Evolutionary conservation across 2,329 filamentous ascomycete genomes (phyloP).

Genomic region (Ceratocystis papillata): DNA sequence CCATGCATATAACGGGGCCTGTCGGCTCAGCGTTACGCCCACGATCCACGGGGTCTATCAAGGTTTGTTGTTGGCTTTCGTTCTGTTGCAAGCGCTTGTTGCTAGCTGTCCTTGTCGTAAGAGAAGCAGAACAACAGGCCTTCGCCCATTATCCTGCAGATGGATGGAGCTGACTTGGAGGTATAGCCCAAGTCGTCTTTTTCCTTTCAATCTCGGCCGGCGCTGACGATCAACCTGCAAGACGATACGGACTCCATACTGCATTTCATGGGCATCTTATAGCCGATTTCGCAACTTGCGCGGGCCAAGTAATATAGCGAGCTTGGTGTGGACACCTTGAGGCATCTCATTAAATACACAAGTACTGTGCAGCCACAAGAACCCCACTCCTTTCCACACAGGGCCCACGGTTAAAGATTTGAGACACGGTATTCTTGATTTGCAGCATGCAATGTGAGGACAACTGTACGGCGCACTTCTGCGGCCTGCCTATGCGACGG

Average conservation of each 20-base stretch:
- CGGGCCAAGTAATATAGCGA: background rate
- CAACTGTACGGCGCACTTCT: slow-evolving; percentile 1
- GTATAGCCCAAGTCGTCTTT: too few relatives aligned
- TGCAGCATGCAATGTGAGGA: slow-evolving; percentile 9
- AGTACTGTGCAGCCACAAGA: slow-evolving; percentile 1
- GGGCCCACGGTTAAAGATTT: background rate
- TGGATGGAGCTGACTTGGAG: too few relatives aligned
- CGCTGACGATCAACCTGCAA: background rate
- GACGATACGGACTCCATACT: background rate
- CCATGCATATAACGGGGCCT: background rate
- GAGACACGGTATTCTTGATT: background rate
- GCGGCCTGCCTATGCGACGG: background rate
- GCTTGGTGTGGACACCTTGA: slow-evolving; percentile 2
- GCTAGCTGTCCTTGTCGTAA: too few relatives aligned
- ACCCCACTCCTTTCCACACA: too few relatives aligned
- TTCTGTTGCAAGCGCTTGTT: background rate
- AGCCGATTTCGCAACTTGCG: background rate
- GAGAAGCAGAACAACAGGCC: too few relatives aligned
- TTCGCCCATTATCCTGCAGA: background rate
- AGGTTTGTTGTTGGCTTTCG: background rate
- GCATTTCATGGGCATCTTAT: background rate
- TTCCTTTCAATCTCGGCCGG: background rate
- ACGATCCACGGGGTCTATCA: background rate
- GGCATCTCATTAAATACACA: background rate
- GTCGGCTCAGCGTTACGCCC: background rate